These are phyloP conservation scores for Ophioceras dolichostomum DNA, from an alignment of 2,329 filamentous ascomycete genomes.

Conservation along the genomic window DNA sequence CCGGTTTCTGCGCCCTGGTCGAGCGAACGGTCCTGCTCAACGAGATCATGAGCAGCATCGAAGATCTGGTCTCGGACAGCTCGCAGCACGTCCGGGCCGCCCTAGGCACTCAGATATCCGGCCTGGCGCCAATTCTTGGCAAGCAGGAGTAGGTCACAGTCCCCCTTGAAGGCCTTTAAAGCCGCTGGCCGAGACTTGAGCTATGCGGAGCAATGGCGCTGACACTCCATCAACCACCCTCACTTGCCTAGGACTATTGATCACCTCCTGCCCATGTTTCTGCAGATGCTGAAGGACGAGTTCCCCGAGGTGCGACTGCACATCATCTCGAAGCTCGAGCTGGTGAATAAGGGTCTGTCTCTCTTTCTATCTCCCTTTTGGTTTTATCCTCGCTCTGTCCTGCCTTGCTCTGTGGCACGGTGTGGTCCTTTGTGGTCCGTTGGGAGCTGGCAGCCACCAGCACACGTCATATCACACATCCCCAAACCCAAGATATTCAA, in stretches of 20 bases:
- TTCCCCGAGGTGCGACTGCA: constrained; percentile 96
- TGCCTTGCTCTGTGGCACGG: no score
- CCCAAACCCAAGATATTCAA: no score
- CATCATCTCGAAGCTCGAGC: constrained; percentile 98
- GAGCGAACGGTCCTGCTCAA: constrained; percentile 80
- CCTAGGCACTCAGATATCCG: constrained; percentile 92
- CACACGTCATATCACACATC: no score
- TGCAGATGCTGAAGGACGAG: constrained; percentile 99
- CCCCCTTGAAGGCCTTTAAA: not conserved
- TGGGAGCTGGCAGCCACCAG: no score
- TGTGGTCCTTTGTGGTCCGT: no score
- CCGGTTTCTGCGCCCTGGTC: constrained; percentile 86
- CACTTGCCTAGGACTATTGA: constrained; percentile 92
- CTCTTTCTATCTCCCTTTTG: not conserved
- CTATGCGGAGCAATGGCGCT: no score
- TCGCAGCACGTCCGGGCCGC: constrained; percentile 96
- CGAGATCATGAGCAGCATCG: constrained; percentile 92
- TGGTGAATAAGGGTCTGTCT: constrained; percentile 95
- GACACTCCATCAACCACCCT: no score
- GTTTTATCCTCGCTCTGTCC: not conserved
- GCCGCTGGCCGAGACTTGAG: no score
- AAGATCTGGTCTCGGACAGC: constrained; percentile 89
- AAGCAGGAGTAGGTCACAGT: constrained; percentile 71
- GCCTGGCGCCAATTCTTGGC: constrained; percentile 88
- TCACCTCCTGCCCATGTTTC: constrained; percentile 94